A percentile compares a stretch with the other conserved stretches of the same genome.
These are phyloP conservation scores for Fusarium denticulatum DNA, from an alignment of 2,329 filamentous ascomycete species.

Conservation along the genomic window DNA sequence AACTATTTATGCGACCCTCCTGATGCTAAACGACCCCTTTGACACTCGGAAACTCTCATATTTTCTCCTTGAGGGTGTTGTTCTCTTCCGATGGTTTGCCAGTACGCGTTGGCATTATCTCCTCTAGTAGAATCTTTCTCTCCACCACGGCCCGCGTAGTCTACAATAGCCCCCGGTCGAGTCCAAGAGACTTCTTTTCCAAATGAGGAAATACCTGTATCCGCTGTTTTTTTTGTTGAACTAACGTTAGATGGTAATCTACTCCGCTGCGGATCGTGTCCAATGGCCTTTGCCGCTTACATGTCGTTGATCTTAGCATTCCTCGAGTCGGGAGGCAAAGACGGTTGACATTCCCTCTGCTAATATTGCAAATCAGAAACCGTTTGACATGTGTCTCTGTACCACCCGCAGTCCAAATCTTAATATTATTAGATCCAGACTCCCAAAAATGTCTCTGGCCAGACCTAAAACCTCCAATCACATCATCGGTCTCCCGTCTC, in stretches of 20 bases:
- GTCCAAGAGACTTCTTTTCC: neutral
- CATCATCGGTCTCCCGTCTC: neutral
- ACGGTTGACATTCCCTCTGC: slow-evolving; percentile 26
- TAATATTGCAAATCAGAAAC: slow-evolving; percentile 16
- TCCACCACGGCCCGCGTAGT: slow-evolving; percentile 28
- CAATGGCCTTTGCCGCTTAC: neutral
- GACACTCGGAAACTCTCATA: neutral
- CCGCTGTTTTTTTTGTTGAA: neutral
- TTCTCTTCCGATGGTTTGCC: neutral
- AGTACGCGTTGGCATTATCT: neutral
- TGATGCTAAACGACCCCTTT: neutral
- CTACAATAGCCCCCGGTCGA: neutral
- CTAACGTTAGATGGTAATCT: neutral
- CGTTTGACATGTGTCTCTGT: slow-evolving; percentile 23
- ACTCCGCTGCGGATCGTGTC: neutral
- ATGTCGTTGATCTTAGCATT: slow-evolving; percentile 16
- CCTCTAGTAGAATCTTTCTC: neutral
- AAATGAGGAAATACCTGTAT: neutral
- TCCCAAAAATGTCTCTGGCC: neutral
- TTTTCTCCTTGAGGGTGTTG: neutral
- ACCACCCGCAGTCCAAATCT: neutral
- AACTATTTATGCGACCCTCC: slow-evolving; percentile 10
- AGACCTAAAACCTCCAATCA: neutral
- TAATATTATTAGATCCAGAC: neutral
- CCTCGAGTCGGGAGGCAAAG: slow-evolving; percentile 23